Conservation (phyloP, 2,329 filamentous ascomycete genomes). For the Paraphoma sp. region DNA sequence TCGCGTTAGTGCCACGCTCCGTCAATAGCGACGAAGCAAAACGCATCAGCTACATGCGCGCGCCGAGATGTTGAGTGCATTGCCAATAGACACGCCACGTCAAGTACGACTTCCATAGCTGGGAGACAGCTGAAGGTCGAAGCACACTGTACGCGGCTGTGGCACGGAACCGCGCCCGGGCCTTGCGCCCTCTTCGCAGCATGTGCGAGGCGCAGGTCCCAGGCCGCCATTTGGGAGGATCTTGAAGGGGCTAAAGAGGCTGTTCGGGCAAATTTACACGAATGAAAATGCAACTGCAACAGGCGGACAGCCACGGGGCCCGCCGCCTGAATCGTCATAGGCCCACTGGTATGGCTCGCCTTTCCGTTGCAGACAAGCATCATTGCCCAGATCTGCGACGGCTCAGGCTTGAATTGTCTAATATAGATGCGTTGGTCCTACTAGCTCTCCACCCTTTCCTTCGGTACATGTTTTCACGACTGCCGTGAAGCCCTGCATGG, state of each 20-base stretch:
- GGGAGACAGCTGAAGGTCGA: slow-evolving; percentile 5
- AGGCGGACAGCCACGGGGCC: background rate
- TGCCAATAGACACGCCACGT: background rate
- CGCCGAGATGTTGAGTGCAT: slow-evolving; percentile 2
- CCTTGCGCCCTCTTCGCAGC: slow-evolving; percentile 14
- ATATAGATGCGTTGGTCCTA: slow-evolving; percentile 31
- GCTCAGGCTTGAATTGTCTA: slow-evolving; percentile 23
- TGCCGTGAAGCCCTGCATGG: slow-evolving; percentile 15
- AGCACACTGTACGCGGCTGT: slow-evolving; percentile 4
- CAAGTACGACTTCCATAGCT: background rate
- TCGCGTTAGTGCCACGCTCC: background rate
- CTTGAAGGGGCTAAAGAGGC: slow-evolving; percentile 1
- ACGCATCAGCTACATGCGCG: slow-evolving; percentile 1
- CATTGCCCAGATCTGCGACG: slow-evolving; percentile 33
- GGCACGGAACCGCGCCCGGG: slow-evolving; percentile 8
- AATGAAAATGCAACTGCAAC: background rate
- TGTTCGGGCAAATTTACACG: background rate
- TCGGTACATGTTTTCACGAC: slow-evolving; percentile 13
- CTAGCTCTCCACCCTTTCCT: slow-evolving; percentile 16
- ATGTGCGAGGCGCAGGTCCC: slow-evolving; percentile 20
- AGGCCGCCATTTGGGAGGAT: slow-evolving; percentile 8
- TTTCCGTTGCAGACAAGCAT: slow-evolving; percentile 15
- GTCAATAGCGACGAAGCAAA: background rate
- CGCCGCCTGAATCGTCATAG: slow-evolving; percentile 14
- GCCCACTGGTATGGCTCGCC: slow-evolving; percentile 12